phyloP scores from a whole-genome alignment of 768 basidiomycete species.

The Tulasnella sp. region DNA sequence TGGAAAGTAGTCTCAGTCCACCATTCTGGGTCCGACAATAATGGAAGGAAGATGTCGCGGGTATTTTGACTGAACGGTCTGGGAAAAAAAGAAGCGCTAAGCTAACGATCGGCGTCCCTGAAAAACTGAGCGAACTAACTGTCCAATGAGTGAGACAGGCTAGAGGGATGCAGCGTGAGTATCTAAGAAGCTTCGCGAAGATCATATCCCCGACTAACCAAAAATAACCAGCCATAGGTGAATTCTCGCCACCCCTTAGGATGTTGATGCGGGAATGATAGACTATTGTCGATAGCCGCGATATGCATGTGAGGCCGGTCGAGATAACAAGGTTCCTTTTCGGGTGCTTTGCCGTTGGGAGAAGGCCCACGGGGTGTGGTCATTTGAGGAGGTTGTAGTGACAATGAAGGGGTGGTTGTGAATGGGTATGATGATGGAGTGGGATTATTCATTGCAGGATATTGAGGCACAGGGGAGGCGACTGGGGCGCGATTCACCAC shows the following conservation, averaged over 20 bases:
- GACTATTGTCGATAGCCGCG: slow-evolving; percentile 89
- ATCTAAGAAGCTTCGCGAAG: background rate
- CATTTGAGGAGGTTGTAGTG: background rate
- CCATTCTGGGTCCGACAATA: slow-evolving; percentile 80
- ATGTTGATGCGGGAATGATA: slow-evolving; percentile 89
- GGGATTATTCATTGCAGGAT: slow-evolving; percentile 43
- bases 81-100: slow-evolving; percentile 33
- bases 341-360: slow-evolving; percentile 22
- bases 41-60: slow-evolving; percentile 72
- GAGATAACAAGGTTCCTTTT: slow-evolving; percentile 18
- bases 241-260: slow-evolving; percentile 73
- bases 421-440: slow-evolving; percentile 31
- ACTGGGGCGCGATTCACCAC: slow-evolving; percentile 77
- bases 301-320: slow-evolving; percentile 77
- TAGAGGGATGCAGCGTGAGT: slow-evolving; percentile 47
- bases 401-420: background rate
- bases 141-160: slow-evolving; percentile 78
- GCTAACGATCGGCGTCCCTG: slow-evolving; percentile 19
- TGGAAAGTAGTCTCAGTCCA: slow-evolving; percentile 85
- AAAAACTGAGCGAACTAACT: slow-evolving; percentile 35
- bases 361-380: slow-evolving; percentile 30
- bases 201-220: slow-evolving; percentile 16
- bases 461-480: slow-evolving; percentile 54
- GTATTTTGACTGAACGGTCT: slow-evolving; percentile 78
- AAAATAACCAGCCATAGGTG: slow-evolving; percentile 74